Evolutionary conservation across 805 yeast species (phyloP).

Genomic region (Torulaspora microellipsoides): DNA sequence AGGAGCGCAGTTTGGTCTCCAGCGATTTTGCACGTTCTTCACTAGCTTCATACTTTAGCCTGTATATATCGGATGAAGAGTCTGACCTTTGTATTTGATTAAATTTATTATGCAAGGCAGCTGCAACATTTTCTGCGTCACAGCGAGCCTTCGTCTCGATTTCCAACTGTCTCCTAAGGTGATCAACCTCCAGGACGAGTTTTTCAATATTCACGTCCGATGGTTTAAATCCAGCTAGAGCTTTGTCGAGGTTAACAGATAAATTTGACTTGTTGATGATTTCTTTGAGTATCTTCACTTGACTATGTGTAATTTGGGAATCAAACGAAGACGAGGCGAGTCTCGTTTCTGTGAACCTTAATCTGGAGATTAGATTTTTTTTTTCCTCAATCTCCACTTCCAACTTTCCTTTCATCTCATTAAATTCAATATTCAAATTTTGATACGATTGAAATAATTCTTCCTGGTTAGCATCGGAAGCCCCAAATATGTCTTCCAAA

Average conservation of each 20-base stretch:
- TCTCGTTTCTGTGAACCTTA: slow-evolving; percentile 56
- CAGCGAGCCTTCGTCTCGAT: slow-evolving; percentile 47
- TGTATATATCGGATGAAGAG: slow-evolving; percentile 37
- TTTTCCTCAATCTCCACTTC: slow-evolving; percentile 43
- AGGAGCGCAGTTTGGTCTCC: slow-evolving; percentile 35
- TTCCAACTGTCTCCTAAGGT: slow-evolving; percentile 45
- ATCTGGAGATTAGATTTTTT: slow-evolving; percentile 49
- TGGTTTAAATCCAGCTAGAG: slow-evolving; percentile 12
- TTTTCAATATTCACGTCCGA: slow-evolving; percentile 32
- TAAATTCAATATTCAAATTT: slow-evolving; percentile 45
- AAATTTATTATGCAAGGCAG: slow-evolving; percentile 25
- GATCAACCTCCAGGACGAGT: slow-evolving; percentile 42
- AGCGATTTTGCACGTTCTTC: slow-evolving; percentile 41
- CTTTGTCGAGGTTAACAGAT: slow-evolving; percentile 27
- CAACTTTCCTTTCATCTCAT: slow-evolving; percentile 47
- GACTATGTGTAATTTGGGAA: slow-evolving; percentile 45
- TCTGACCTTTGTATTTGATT: slow-evolving; percentile 27
- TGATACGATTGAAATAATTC: slow-evolving; percentile 33
- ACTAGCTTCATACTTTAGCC: slow-evolving; percentile 44
- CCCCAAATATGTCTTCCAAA: neutral
- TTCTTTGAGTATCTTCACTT: slow-evolving; percentile 37
- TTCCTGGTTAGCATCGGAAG: slow-evolving; percentile 14
- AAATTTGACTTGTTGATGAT: slow-evolving; percentile 24
- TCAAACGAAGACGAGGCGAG: slow-evolving; percentile 62
- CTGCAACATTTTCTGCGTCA: slow-evolving; percentile 45